phyloP scores from a whole-genome alignment of 805 yeast genomes.

The Barnettozyma salicaria region DNA sequence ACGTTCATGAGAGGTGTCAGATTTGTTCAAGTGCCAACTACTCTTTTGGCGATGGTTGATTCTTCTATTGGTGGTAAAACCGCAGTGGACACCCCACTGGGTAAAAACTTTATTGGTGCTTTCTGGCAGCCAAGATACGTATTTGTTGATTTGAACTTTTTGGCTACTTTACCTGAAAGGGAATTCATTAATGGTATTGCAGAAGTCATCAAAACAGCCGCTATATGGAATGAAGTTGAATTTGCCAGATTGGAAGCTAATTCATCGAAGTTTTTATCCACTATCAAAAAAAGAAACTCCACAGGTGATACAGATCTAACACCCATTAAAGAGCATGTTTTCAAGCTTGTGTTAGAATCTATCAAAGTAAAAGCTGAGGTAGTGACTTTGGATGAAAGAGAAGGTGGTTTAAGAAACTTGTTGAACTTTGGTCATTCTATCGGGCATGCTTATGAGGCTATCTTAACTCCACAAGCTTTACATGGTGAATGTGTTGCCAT shows the following conservation, averaged over 20 bases:
- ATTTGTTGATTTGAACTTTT: slow-evolving; percentile 80
- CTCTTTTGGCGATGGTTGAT: slow-evolving; percentile 94
- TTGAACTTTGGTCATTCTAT: slow-evolving; percentile 95
- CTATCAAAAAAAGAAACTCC: slow-evolving; percentile 48
- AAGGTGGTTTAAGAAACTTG: slow-evolving; percentile 86
- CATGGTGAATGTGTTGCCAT: slow-evolving; percentile 99
- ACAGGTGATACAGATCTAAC: slow-evolving; percentile 55
- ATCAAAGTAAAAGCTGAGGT: slow-evolving; percentile 90
- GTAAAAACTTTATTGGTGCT: slow-evolving; percentile 94
- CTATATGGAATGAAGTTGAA: slow-evolving; percentile 91
- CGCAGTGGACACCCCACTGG: slow-evolving; percentile 93
- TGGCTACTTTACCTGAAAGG: slow-evolving; percentile 83
- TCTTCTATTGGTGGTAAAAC: slow-evolving; percentile 98
- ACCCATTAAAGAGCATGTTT: slow-evolving; percentile 65
- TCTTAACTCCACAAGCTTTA: slow-evolving; percentile 88
- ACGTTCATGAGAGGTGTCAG: slow-evolving; percentile 98
- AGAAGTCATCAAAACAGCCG: slow-evolving; percentile 96
- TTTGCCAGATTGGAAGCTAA: slow-evolving; percentile 78
- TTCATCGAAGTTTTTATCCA: slow-evolving; percentile 60
- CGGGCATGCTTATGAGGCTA: slow-evolving; percentile 98
- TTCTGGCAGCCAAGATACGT: slow-evolving; percentile 94
- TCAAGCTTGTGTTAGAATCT: slow-evolving; percentile 76
- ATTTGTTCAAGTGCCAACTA: slow-evolving; percentile 90
- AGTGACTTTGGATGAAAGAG: slow-evolving; percentile 90
- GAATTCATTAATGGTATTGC: slow-evolving; percentile 98